Evolutionary conservation across 495 filamentous ascomycete genomes (phyloP), one percentile per base, ranked within the genome.

Genomic region (Aspergillus wentii): DNA sequence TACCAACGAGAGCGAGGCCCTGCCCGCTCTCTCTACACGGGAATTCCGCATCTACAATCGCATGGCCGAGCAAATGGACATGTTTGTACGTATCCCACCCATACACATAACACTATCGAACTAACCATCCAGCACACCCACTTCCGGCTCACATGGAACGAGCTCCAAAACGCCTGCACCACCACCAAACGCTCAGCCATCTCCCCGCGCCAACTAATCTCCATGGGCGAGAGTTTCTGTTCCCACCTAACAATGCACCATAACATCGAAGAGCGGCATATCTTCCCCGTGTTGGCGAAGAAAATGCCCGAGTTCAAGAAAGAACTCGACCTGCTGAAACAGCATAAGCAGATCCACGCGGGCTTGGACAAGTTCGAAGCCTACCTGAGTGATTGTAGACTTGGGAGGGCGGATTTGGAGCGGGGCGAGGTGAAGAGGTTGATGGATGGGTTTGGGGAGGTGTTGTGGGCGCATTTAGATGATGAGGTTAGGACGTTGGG

Each of bases 221-320:
- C 62, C 52, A 69, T 69, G 16, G 84, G 80, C 2, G 57, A 85
- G 5, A 56, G 76, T 5, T 89, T 95, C 59, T 70, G 73, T 36
- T 66, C 68, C 5, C 77, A 85, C 37, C 75, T 96, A 2, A 71
- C 78, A 21, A 62, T 79, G 38, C 89, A 96, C 69, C 89, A 96
- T 63, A 62, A 54, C 23, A 90, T 95, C 47, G 89, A 96, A 59
- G 90, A 96, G 56, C 67, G 69, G 16, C 79, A 89, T 49, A 69
- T 96, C 26, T 92, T 92, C 58, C 89, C 89, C 11, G 41, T 82
- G 3, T 72, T 96, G 8, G 87, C 83, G 16, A 62, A 59, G 31
- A 80, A 76, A 46, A 95, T 95, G 89, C 85, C 90, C 6, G 80
- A 82, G 34, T 96, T 95, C 52, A 62, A 60, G 17, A 68, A 73